Percentiles rank a stretch among this genome's conserved stretches.
These are phyloP conservation scores for Alopecurus myosuroides DNA, from an alignment of 176 grass and related monocot genomes.

Conservation along the genomic window DNA sequence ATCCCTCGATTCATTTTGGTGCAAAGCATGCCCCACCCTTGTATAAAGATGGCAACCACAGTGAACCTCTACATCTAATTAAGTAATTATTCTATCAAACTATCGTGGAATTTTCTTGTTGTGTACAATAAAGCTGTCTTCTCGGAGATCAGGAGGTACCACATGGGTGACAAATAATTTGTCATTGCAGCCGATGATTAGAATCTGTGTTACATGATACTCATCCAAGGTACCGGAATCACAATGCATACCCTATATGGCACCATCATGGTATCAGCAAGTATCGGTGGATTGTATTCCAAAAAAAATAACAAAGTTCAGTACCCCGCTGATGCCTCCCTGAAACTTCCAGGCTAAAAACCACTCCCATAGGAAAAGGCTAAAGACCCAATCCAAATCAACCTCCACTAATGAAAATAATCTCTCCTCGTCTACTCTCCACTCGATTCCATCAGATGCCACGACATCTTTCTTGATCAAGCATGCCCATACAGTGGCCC, in stretches of 20 bases:
- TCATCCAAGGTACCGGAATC: background rate
- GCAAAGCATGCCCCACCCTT: background rate
- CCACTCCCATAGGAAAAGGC: background rate
- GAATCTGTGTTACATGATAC: background rate
- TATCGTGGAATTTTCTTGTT: background rate
- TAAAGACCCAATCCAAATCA: background rate
- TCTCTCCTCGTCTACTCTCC: background rate
- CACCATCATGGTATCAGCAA: background rate
- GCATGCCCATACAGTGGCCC: background rate
- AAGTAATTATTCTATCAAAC: background rate
- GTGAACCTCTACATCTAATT: background rate
- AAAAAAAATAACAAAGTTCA: background rate
- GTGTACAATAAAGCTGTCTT: background rate
- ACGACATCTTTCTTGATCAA: background rate
- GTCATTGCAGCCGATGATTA: background rate
- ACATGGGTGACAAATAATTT: background rate
- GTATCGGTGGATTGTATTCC: background rate
- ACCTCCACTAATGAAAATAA: background rate
- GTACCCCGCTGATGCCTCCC: background rate
- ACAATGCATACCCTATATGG: background rate
- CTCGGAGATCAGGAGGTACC: background rate
- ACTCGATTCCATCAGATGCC: background rate
- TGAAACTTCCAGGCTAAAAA: background rate
- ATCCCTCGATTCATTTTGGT: background rate
- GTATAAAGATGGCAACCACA: background rate